Conservation (phyloP, 306 rosid species). For the Lathyrus oleraceus region DNA sequence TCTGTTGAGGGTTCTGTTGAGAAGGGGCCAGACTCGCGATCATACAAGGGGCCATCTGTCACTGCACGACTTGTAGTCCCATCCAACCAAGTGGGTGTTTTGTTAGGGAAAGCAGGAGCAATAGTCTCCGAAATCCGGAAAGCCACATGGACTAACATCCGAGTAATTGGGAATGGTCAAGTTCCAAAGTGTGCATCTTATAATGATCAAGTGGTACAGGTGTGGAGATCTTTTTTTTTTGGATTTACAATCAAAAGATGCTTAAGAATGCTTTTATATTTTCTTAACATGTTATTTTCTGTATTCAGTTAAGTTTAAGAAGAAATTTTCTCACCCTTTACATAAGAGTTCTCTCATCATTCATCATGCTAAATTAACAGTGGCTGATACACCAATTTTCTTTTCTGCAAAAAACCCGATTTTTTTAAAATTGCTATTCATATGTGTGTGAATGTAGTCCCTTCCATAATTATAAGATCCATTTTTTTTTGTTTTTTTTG, state of each 20-base stretch:
- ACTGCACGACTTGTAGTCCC: conserved; percentile 73
- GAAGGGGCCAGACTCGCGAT: conserved; percentile 56
- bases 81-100: conserved; percentile 84
- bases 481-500: neutral
- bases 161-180: conserved; percentile 61
- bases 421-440: neutral
- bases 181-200: conserved; percentile 75
- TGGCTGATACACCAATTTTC: neutral
- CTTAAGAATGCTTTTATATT: conserved; percentile 17
- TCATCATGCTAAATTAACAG: neutral
- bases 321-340: neutral
- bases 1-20: conserved; percentile 58
- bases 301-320: neutral
- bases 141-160: conserved; percentile 69
- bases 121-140: conserved; percentile 81
- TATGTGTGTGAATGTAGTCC: neutral
- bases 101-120: conserved; percentile 89
- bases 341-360: neutral
- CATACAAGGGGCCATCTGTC: conserved; percentile 55
- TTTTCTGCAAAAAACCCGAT: neutral
- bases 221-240: conserved; percentile 33
- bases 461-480: neutral
- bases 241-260: conserved; percentile 33
- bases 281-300: conserved; percentile 11
- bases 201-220: conserved; percentile 75